Evolutionary conservation across 768 basidiomycete species (phyloP), one percentile per base, ranked within the genome.

Genomic region (Suillus fuscotomentosus): DNA sequence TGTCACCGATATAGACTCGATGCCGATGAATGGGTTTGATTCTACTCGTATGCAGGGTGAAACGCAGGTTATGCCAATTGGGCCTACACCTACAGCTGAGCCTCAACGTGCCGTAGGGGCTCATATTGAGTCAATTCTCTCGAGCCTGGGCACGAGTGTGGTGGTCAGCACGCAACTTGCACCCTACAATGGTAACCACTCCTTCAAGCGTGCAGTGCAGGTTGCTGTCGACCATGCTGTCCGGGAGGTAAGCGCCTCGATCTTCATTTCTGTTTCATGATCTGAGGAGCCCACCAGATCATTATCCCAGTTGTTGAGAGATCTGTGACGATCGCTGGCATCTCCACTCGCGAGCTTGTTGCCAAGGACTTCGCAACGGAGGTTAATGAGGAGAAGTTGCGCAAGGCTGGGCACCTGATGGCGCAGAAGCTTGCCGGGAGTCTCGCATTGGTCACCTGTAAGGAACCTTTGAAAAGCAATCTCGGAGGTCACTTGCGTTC

Each of bases 251-350:
- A 73, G 79, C 65, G 4, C 61, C 53, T 15, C 14, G 1, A 17
- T 27, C 13, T 10, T 22, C 14, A 14, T 34, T 1, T n/a, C 24
- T 13, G 8, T 36, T 60, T 36, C 5, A 27, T 42, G 36, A 4
- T 34, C 34, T 60, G 56, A 59, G 60, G 31, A 61, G 51, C 65
- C 60, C 51, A 54, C 1, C 67, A 95, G 89, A 98, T 99, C 65
- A 96, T 99, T 69, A 82, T 96, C 20, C 97, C 97, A 6, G 97
- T 99, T 60, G 96, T 99, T 27, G 97, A 99, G 71, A 87, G 97
- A 60, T 98, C 96, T 24, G 97, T 98, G 27, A 99, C 97, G 1
- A 99, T 99, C 68, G 97, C 97, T 13, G 95, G 95, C 31, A 99
- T 99, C 68, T 99, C 97, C 15, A 97, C 97, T 20, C 84, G 95